Conservation (phyloP, 139 green algal species). For the Edaphochlamys debaryana region DNA sequence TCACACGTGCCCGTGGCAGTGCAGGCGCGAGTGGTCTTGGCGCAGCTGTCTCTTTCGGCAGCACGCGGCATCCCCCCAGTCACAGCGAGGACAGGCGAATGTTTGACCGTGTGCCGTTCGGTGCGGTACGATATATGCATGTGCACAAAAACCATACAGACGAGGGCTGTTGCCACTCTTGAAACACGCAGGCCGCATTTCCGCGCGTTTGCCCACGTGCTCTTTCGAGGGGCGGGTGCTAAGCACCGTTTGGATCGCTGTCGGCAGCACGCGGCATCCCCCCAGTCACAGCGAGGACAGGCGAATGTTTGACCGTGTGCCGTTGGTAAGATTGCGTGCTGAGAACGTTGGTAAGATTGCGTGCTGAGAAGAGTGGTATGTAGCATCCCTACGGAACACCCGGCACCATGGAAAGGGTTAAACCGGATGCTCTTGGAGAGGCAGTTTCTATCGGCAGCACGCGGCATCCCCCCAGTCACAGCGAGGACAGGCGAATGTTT, state of each 20-base stretch:
- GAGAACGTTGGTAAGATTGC: neutral
- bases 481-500: conserved; percentile 37
- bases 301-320: conserved; percentile 4
- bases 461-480: conserved; percentile 38
- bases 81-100: conserved; percentile 34
- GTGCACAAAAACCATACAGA: no score
- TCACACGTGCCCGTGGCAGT: conserved; percentile 16
- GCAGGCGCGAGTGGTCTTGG: conserved; percentile 28
- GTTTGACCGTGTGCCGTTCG: conserved; percentile 40
- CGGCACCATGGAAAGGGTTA: no score
- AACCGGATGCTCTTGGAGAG: conserved; percentile 25
- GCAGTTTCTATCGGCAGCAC: neutral
- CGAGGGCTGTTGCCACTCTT: neutral
- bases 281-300: neutral
- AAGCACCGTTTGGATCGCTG: no score
- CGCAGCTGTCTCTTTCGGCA: neutral
- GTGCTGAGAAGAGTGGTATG: neutral
- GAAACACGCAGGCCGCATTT: no score
- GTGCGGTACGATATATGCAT: neutral
- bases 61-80: conserved; percentile 36
- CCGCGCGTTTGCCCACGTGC: no score
- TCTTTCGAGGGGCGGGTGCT: neutral
- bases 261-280: neutral
- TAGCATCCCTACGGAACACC: neutral
- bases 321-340: neutral